Evolutionary conservation across 73 alveolate genomes (phyloP), one percentile per base, ranked within the genome.

Genomic region (Paramecium caudatum): DNA sequence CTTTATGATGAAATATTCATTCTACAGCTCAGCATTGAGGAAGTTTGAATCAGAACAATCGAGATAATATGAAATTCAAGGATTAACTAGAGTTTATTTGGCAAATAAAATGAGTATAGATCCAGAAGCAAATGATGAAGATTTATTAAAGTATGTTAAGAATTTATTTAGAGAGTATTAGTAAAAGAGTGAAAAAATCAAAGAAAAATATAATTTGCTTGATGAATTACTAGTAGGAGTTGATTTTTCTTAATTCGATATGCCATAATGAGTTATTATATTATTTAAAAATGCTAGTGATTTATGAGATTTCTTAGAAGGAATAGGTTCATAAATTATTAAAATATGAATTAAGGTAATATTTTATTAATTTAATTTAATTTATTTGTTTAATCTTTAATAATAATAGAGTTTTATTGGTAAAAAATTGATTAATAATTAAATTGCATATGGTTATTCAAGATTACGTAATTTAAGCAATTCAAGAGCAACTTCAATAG

Each of bases 1-100:
- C 47, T 84, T 84, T 43, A 84, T 84, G 92, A 39, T 84, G 68
- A 84, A 84, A 63, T 84, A 84, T 45, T 84, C 88, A 34, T 84
- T 84, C n/a, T 62, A 84, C 17, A 84, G 84, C 7, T 34, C 39
- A 34, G 46, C 92, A 25, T 61, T 84, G 9, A 84, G 86, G n/a
- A 84, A 84, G n/a, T 84, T 84, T 25, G 92, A 84, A 62, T 32
- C 41, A 2, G 92, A 84, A 37, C 15, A 84, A 61, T 50, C 82
- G 33, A 36, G 65, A 84, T 61, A 50, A 30, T 39, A 47, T 32
- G 92, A 86, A 45, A 45, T 62, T 41, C 12, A 70, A 43, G 62
- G 48, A 2, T 62, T 62, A 62, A 86, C 84, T 1, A 86, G 69
- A 65, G 49, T 46, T 36, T 86, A 86, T 63, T 34, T 86, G 43